Evolutionary conservation across 176 grass and related monocot genomes (phyloP).

Genomic region (Otatea glauca): DNA sequence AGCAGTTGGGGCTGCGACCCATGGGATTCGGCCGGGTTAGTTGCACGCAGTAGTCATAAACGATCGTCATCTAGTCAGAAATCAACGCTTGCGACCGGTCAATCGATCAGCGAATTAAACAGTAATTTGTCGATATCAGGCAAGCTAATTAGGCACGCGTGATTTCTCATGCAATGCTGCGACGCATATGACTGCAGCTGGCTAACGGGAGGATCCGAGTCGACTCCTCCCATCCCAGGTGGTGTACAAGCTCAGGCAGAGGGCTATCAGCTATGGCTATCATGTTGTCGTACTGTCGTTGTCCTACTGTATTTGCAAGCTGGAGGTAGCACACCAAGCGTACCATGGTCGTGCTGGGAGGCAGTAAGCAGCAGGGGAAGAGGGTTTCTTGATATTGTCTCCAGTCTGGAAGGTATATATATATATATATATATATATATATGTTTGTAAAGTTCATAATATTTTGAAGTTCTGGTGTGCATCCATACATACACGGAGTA

Average conservation of each 20-base stretch:
- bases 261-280: too few species aligned
- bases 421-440: too few species aligned
- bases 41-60: background rate
- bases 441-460: too few species aligned
- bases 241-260: background rate
- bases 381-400: background rate
- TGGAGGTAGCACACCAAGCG: conserved; percentile 13
- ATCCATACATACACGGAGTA: too few species aligned
- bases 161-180: background rate
- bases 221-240: background rate
- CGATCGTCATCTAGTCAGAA: background rate
- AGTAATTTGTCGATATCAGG: background rate
- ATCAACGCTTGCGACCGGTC: background rate
- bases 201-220: background rate
- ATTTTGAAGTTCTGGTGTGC: too few species aligned
- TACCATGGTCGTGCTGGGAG: background rate
- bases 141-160: background rate
- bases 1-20: background rate
- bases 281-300: background rate
- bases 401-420: conserved; percentile 10
- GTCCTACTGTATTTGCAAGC: conserved; percentile 26
- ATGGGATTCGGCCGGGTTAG: background rate
- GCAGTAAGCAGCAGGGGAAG: background rate
- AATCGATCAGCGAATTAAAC: background rate
- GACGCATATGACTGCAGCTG: background rate